Evolutionary conservation across 306 rosid genomes (phyloP).

Genomic region (Clitoria ternatea): DNA sequence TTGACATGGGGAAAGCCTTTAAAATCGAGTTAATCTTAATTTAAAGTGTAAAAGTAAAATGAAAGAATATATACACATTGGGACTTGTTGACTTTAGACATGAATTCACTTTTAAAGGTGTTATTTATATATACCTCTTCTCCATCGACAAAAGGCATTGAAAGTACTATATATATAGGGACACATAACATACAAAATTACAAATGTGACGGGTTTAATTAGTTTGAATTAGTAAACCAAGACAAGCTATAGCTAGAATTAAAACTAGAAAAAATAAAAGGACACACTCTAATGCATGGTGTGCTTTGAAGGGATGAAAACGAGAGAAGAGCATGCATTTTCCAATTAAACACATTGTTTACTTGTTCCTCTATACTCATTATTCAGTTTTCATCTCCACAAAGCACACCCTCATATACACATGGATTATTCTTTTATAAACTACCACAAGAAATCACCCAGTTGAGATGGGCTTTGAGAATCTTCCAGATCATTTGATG

Average conservation of each 20-base stretch:
- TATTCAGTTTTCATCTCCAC: constrained; percentile 21
- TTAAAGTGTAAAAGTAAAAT: no score
- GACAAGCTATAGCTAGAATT: not conserved
- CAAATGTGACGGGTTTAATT: not conserved
- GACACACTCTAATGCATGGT: constrained; percentile 7
- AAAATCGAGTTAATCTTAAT: no score
- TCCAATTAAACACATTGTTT: not conserved
- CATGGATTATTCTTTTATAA: no score
- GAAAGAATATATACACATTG: no score
- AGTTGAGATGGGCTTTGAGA: constrained; percentile 63
- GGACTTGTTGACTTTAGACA: no score
- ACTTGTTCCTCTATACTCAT: not conserved
- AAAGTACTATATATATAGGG: no score
- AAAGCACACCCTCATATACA: constrained; percentile 22
- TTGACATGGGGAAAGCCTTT: no score
- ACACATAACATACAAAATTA: no score
- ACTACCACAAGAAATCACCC: constrained; percentile 75
- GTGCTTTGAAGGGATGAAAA: constrained; percentile 33
- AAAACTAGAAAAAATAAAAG: not conserved
- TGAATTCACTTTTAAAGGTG: no score
- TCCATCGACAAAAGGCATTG: no score
- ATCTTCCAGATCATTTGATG: constrained; percentile 73
- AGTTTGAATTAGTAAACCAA: not conserved
- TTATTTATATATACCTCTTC: no score
- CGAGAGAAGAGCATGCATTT: not conserved